phyloP scores from a whole-genome alignment of 345 rosid genomes.

The Euphorbia tirucalli region DNA sequence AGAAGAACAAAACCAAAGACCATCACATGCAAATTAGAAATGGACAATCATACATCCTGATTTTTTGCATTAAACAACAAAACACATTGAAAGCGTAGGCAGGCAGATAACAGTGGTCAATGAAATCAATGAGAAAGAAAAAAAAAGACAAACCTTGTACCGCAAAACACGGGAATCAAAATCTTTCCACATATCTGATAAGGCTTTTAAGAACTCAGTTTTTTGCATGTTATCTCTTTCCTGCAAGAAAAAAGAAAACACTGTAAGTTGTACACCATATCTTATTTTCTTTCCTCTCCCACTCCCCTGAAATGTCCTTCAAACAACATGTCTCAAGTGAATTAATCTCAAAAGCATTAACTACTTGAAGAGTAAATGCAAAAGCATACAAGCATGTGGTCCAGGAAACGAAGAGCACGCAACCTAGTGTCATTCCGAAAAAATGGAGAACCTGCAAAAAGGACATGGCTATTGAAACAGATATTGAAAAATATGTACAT shows the following conservation, averaged over 20 bases:
- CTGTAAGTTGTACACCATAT: constrained; percentile 4
- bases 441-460: constrained; percentile 72
- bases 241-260: constrained; percentile 40
- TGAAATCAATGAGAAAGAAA: not conserved
- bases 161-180: constrained; percentile 95
- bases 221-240: constrained; percentile 98
- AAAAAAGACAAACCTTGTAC: constrained; percentile 66
- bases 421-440: constrained; percentile 88
- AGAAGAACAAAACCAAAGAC: not conserved
- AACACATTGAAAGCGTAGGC: not conserved
- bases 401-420: constrained; percentile 99
- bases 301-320: not conserved
- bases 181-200: constrained; percentile 99
- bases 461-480: constrained; percentile 18
- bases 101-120: not conserved
- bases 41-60: not conserved
- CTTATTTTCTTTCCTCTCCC: not conserved
- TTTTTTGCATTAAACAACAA: not conserved
- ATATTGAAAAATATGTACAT: constrained; percentile 12
- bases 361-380: constrained; percentile 18
- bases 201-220: constrained; percentile 95
- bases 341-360: constrained; percentile 12
- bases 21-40: not conserved
- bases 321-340: constrained; percentile 13
- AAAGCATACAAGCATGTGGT: constrained; percentile 89